Base-by-base conservation (phyloP, 495 filamentous ascomycete genomes). In the Patellaria atrata region DNA sequence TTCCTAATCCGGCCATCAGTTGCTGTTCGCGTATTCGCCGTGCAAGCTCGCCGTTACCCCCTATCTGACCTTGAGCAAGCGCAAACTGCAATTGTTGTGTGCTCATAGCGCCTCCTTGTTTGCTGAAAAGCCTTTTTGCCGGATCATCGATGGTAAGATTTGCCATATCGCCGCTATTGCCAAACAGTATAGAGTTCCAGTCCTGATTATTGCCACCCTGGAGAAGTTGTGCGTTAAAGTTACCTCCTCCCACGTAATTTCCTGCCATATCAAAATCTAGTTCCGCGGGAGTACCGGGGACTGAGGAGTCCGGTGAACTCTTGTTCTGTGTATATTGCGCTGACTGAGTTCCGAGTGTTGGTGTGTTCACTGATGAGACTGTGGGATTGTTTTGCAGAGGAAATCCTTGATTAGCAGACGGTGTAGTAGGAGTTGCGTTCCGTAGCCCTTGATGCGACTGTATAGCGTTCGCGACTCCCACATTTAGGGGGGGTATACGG, bases 281-380 rank as follows among this genome's bases (percentile, higher is more conserved):
- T 45, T 76, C 69, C 23, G 68, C 70, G 2, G 81, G 79, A 9
- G 81, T 83, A 28, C 75, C 76, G 9, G 80, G 79, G 29, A 69
- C 68, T 12, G 79, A 83, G 8, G 77, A 78, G 50, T 84, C 76
- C 27, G 78, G 78, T 1, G 79, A 82, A 41, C 67, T 67, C 36
- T 65, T 64, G 41, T 71, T 75, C 38, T 77, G 70, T n/a, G 67
- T 63, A 27, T 67, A 67, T 43, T 73, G 67, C 23, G 71, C 58
- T 5, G 64, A 53, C 41, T 64, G 64, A 3, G 54, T 58, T 40
- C 56, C 33, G 36, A 94, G 61, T 8, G 86, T 92, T 0, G 86
- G 89, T 3, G 85, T 94, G 50, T 96, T 96, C 34, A 94, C 86
- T 22, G 86, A 94, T 8, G 89, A 93, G n/a, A 96, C 82, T 0